A percentile compares a stretch with the other conserved stretches of the same genome.
These are phyloP conservation scores for Litsea cubeba DNA, from an alignment of 164 flowering plant species.

Conservation along the genomic window DNA sequence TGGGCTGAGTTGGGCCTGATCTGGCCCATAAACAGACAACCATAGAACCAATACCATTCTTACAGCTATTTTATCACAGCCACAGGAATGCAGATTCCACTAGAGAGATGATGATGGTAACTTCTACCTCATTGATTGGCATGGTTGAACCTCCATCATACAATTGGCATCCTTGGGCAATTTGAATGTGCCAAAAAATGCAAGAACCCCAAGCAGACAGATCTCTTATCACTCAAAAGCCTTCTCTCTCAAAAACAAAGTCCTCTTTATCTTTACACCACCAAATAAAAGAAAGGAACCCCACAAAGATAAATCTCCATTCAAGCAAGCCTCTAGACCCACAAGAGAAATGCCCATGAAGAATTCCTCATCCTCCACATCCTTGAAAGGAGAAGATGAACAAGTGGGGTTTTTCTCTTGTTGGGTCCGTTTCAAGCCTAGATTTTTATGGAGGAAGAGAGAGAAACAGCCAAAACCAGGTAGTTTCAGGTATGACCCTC, in stretches of 20 bases:
- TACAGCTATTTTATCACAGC: too few relatives aligned
- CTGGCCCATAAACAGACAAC: too few relatives aligned
- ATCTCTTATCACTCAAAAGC: constrained; percentile 6
- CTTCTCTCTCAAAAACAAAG: background rate
- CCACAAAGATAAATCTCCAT: background rate
- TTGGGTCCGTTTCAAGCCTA: constrained; percentile 37
- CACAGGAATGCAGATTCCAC: too few relatives aligned
- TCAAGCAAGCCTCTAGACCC: background rate
- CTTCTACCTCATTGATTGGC: too few relatives aligned
- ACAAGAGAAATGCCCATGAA: constrained; percentile 6
- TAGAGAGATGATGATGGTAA: too few relatives aligned
- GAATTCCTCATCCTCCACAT: background rate
- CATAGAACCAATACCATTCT: too few relatives aligned
- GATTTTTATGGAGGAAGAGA: constrained; percentile 25
- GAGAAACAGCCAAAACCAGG: constrained; percentile 9
- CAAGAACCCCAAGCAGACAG: background rate
- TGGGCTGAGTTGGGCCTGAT: too few relatives aligned
- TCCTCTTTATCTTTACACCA: background rate
- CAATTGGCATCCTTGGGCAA: background rate
- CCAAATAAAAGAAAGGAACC: constrained; percentile 1
- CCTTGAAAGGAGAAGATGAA: constrained; percentile 5
- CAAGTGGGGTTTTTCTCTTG: constrained; percentile 23
- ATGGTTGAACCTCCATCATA: background rate
- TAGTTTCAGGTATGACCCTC: constrained; percentile 40
- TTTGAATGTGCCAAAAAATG: background rate